phyloP scores from a whole-genome alignment of 179 eudicot genomes.

The Kewa caespitosa region DNA sequence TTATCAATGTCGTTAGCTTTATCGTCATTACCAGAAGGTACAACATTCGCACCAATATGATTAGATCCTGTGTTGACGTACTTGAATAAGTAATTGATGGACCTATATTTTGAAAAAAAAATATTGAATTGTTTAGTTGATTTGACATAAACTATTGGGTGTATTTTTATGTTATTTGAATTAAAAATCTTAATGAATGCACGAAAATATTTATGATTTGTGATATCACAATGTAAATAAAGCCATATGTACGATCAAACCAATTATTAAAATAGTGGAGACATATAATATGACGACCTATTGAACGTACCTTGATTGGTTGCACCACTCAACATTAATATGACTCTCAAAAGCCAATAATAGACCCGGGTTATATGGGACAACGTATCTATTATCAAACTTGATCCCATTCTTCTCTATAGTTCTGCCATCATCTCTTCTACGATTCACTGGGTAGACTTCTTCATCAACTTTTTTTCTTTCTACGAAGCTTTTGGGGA shows the following conservation, averaged over 20 bases:
- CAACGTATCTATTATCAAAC: conserved; percentile 25
- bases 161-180: too few species aligned
- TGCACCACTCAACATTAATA: conserved; percentile 34
- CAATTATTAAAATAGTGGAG: too few species aligned
- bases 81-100: conserved; percentile 27
- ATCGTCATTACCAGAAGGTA: not conserved
- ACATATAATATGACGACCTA: too few species aligned
- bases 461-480: conserved; percentile 19
- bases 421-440: not conserved
- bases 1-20: not conserved
- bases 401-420: not conserved
- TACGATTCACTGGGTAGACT: too few species aligned
- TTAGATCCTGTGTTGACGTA: conserved; percentile 23
- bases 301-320: too few species aligned
- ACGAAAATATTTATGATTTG: too few species aligned
- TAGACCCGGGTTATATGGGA: conserved; percentile 13
- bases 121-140: too few species aligned
- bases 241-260: too few species aligned
- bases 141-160: too few species aligned
- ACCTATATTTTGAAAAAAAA: too few species aligned
- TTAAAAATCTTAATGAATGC: too few species aligned
- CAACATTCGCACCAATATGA: not conserved
- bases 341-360: conserved; percentile 13
- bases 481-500: conserved; percentile 1
- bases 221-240: too few species aligned